These are phyloP conservation scores for Claviceps pazoutovae DNA, from an alignment of 2,329 filamentous ascomycete species.

Conservation along the genomic window DNA sequence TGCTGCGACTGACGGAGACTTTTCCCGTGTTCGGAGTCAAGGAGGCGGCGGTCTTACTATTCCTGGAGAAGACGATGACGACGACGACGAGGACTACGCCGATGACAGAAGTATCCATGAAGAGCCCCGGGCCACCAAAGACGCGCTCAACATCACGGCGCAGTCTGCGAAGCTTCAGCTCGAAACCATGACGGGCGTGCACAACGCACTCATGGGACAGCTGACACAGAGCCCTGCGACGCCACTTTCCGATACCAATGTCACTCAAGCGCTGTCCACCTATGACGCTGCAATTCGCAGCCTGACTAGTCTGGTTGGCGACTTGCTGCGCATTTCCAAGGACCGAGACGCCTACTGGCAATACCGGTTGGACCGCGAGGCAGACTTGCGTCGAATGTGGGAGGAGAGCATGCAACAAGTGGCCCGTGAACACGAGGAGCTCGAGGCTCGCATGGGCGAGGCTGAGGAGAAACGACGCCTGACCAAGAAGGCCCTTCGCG, in stretches of 20 bases:
- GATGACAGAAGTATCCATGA: slow-evolving; percentile 68
- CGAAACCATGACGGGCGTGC: slow-evolving; percentile 77
- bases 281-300: slow-evolving; percentile 87
- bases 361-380: slow-evolving; percentile 80
- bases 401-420: slow-evolving; percentile 98
- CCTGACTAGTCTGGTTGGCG: slow-evolving; percentile 68
- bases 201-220: slow-evolving; percentile 64
- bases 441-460: slow-evolving; percentile 77
- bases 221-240: slow-evolving; percentile 50
- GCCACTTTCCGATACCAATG: slow-evolving; percentile 60
- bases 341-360: slow-evolving; percentile 97
- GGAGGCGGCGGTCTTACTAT: slow-evolving; percentile 18
- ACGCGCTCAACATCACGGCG: slow-evolving; percentile 92
- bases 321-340: slow-evolving; percentile 80
- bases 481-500: slow-evolving; percentile 78
- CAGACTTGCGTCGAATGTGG: slow-evolving; percentile 88
- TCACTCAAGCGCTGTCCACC: slow-evolving; percentile 64
- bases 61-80: slow-evolving; percentile 23
- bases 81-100: slow-evolving; percentile 60
- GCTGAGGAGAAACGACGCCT: slow-evolving; percentile 80
- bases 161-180: slow-evolving; percentile 89
- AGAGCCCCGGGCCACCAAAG: slow-evolving; percentile 61
- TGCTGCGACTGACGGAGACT: slow-evolving; percentile 29
- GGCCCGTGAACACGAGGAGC: slow-evolving; percentile 83
- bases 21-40: slow-evolving; percentile 22